phyloP scores from a whole-genome alignment of 2,329 filamentous ascomycete genomes.

The Colletotrichum australisinense region DNA sequence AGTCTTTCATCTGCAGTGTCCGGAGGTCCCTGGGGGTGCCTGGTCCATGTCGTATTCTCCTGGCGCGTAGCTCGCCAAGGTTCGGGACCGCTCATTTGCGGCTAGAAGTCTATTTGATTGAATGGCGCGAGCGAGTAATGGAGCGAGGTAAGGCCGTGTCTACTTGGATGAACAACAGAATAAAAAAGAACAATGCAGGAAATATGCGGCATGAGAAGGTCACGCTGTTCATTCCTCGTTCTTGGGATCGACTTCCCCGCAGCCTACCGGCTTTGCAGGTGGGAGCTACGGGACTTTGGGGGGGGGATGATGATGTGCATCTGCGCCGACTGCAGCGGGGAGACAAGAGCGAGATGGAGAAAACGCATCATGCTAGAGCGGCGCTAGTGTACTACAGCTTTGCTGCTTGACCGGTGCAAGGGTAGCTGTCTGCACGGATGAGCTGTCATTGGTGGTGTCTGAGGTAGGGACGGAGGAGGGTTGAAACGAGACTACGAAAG shows the following conservation, averaged over 20 bases:
- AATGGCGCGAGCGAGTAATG: conserved; percentile 30
- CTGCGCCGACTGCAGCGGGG: neutral
- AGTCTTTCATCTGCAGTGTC: conserved; percentile 17
- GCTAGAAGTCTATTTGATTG: conserved; percentile 18
- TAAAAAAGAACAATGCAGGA: neutral
- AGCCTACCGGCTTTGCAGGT: neutral
- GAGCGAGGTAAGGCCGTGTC: conserved; percentile 23
- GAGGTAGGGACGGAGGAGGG: neutral
- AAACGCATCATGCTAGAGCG: neutral
- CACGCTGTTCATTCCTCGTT: neutral
- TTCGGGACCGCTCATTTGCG: conserved; percentile 6
- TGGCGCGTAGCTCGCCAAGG: neutral
- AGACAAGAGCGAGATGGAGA: neutral
- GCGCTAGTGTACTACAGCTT: neutral
- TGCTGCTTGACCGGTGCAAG: neutral
- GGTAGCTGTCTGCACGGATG: neutral
- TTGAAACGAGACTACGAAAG: neutral
- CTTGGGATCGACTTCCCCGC: conserved; percentile 17
- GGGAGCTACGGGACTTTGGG: neutral
- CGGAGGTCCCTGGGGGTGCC: conserved; percentile 10
- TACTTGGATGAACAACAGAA: neutral
- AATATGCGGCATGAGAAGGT: neutral
- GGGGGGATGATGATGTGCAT: conserved; percentile 15
- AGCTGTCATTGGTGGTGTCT: conserved; percentile 15
- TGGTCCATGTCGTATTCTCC: conserved; percentile 6